Conservation (phyloP, 2,329 filamentous ascomycete genomes). For the Ophiostoma piceae region DNA sequence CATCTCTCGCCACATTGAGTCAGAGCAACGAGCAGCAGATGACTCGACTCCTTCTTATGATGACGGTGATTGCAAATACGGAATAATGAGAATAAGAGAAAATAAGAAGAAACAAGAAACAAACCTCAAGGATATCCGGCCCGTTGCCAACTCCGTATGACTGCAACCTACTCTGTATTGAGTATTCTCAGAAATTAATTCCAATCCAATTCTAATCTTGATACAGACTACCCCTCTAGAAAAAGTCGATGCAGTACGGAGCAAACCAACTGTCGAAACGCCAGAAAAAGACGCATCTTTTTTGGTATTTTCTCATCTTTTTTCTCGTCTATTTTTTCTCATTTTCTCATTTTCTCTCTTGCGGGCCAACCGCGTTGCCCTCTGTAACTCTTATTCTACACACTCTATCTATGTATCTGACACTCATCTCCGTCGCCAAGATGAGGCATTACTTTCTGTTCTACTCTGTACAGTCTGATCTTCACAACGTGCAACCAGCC, state of each 20-base stretch:
- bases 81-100: not conserved
- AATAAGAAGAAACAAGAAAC: not conserved
- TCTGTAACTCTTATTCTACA: not conserved
- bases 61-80: too few species aligned
- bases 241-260: slow-evolving; percentile 2
- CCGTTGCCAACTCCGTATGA: slow-evolving; percentile 3
- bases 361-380: not conserved
- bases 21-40: not conserved
- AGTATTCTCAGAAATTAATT: too few species aligned
- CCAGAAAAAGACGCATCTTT: slow-evolving; percentile 10
- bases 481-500: not conserved
- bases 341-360: not conserved
- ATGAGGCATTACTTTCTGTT: not conserved
- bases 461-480: not conserved
- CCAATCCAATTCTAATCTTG: not conserved
- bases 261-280: not conserved
- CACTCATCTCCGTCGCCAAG: slow-evolving; percentile 4
- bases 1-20: not conserved
- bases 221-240: slow-evolving; percentile 7
- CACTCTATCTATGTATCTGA: not conserved
- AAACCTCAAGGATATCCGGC: not conserved
- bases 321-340: not conserved
- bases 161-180: not conserved
- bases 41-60: too few species aligned
- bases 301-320: too few species aligned